Percentiles rank a stretch among this genome's conserved stretches.
phyloP scores from a whole-genome alignment of 2,329 filamentous ascomycete species.

The Nigrograna mackinnonii region DNA sequence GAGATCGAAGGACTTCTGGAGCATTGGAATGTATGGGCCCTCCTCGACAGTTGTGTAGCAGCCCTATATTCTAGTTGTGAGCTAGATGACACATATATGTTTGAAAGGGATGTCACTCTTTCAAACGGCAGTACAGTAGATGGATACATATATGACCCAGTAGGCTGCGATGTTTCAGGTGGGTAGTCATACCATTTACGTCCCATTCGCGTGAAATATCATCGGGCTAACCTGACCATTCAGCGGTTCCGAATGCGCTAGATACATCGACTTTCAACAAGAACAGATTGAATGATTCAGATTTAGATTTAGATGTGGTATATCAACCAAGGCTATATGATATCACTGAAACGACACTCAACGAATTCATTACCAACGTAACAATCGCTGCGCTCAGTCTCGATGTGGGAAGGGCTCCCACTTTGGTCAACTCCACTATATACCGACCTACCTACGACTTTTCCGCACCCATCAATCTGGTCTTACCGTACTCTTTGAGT shows the following conservation, averaged over 20 bases:
- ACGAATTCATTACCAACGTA: neutral
- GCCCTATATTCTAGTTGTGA: no score
- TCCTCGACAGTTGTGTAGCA: neutral
- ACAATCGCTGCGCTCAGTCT: neutral
- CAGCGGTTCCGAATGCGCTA: no score
- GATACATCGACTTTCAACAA: constrained; percentile 1
- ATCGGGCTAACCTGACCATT: no score
- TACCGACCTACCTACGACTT: neutral
- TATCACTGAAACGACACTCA: neutral
- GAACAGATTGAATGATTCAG: no score
- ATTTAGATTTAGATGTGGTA: no score
- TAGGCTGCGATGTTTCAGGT: no score
- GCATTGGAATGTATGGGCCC: neutral
- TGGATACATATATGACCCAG: no score
- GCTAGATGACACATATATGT: no score
- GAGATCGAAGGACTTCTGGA: neutral
- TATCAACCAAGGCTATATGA: neutral
- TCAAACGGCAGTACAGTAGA: no score
- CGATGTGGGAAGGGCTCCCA: neutral
- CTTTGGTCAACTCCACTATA: neutral
- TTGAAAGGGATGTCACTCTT: no score
- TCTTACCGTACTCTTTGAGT: neutral
- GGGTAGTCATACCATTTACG: no score
- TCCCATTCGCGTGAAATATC: no score
- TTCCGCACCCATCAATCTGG: neutral